These are phyloP conservation scores for Kalmanozyma brasiliensis DNA, from an alignment of 1,284 basidiomycete genomes.

Conservation along the genomic window DNA sequence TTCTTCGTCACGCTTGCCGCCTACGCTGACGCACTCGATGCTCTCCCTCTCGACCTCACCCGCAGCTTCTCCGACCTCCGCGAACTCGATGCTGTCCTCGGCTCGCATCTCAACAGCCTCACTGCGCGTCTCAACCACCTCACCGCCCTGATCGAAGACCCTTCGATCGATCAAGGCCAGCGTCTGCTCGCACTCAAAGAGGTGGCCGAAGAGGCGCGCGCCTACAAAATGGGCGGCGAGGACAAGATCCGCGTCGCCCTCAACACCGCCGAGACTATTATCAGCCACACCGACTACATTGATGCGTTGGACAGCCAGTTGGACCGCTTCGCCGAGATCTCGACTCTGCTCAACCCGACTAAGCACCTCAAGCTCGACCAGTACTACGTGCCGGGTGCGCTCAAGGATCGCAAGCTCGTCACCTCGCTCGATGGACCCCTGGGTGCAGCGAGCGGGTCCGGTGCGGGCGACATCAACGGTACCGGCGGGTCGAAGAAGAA, in stretches of 20 bases:
- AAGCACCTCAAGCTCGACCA: constrained; percentile 53
- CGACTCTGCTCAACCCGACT: constrained; percentile 45
- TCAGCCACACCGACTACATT: constrained; percentile 66
- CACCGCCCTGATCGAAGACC: constrained; percentile 71
- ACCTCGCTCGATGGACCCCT: constrained; percentile 19
- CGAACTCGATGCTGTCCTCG: constrained; percentile 96
- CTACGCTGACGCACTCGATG: constrained; percentile 82
- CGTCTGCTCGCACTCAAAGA: constrained; percentile 87
- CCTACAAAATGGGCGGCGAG: constrained; percentile 93
- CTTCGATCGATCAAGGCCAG: constrained; percentile 77
- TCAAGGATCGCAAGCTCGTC: constrained; percentile 54
- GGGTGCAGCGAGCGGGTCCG: constrained; percentile 2
- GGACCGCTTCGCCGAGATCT: constrained; percentile 54
- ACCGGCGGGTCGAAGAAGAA: constrained; percentile 39
- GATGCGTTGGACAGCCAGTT: constrained; percentile 59
- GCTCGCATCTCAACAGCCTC: constrained; percentile 68
- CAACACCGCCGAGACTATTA: constrained; percentile 83
- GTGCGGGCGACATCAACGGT: constrained; percentile 20
- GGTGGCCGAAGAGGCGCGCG: constrained; percentile 89
- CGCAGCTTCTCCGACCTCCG: constrained; percentile 93
- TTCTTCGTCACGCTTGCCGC: constrained; percentile 64
- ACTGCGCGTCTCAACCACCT: constrained; percentile 60
- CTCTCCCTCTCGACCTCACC: constrained; percentile 92
- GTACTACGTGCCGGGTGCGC: constrained; percentile 31
- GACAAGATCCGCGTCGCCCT: constrained; percentile 98